phyloP scores from a whole-genome alignment of 768 basidiomycete species.

The Coprinopsis sp. region DNA sequence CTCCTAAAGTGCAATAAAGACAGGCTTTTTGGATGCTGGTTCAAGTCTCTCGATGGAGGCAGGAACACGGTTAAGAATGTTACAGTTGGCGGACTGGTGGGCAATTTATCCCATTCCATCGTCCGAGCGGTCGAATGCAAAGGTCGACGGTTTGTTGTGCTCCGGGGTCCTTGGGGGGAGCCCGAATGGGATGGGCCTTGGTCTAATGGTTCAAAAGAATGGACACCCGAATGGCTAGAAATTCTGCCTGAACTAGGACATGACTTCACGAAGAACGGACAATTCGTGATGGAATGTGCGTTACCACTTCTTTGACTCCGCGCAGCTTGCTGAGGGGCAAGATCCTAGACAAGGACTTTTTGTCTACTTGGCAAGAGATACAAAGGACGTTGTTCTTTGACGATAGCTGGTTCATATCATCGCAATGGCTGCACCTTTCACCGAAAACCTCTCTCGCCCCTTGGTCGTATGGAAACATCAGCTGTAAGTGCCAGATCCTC shows the following conservation, averaged over 20 bases:
- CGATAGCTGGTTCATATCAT: slow-evolving; percentile 37
- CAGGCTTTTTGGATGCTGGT: slow-evolving; percentile 41
- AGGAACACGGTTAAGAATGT: slow-evolving; percentile 6
- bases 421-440: slow-evolving; percentile 38
- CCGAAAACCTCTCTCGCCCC: slow-evolving; percentile 28
- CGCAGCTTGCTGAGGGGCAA: background rate
- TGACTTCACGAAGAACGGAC: slow-evolving; percentile 36
- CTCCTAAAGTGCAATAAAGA: slow-evolving; percentile 40
- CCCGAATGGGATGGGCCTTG: slow-evolving; percentile 41
- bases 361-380: slow-evolving; percentile 32
- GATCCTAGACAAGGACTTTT: slow-evolving; percentile 30
- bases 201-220: slow-evolving; percentile 42
- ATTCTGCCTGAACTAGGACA: slow-evolving; percentile 32
- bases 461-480: slow-evolving; percentile 45
- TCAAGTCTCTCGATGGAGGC: slow-evolving; percentile 23
- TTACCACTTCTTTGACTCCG: slow-evolving; percentile 1
- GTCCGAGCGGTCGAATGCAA: slow-evolving; percentile 34
- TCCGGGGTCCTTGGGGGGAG: slow-evolving; percentile 45
- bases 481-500: slow-evolving; percentile 28
- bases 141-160: slow-evolving; percentile 39
- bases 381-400: slow-evolving; percentile 41
- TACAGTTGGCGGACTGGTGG: slow-evolving; percentile 27
- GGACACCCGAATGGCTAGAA: slow-evolving; percentile 37
- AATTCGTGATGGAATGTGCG: slow-evolving; percentile 44
- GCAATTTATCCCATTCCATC: slow-evolving; percentile 40